Conservation (phyloP, 139 green algal genomes). For the Volvox africanus region DNA sequence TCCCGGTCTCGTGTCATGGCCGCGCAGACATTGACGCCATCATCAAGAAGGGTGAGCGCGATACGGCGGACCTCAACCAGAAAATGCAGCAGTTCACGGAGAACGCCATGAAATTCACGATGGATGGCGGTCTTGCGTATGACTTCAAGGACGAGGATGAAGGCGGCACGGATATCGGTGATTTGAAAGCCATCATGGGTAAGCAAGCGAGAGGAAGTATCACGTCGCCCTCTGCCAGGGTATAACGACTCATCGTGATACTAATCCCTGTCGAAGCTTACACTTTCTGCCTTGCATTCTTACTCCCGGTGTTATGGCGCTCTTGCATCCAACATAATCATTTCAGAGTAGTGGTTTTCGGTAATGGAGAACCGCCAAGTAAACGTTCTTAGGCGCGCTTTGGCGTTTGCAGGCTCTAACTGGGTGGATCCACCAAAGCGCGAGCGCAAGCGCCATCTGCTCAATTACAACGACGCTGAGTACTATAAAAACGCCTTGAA, state of each 20-base stretch:
- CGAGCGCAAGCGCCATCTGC: slow-evolving; percentile 89
- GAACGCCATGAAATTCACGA: slow-evolving; percentile 94
- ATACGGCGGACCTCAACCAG: slow-evolving; percentile 92
- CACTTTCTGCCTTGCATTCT: too few species aligned
- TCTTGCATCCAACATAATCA: too few species aligned
- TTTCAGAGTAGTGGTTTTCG: too few species aligned
- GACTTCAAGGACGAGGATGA: slow-evolving; percentile 90
- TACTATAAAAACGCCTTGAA: slow-evolving; percentile 69
- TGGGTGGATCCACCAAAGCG: slow-evolving; percentile 97
- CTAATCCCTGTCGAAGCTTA: too few species aligned
- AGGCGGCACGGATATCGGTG: slow-evolving; percentile 58
- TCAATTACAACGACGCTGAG: slow-evolving; percentile 85
- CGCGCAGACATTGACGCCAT: slow-evolving; percentile 94
- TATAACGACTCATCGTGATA: too few species aligned
- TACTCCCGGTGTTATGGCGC: too few species aligned
- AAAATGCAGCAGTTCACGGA: slow-evolving; percentile 98
- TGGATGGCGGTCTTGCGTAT: slow-evolving; percentile 93
- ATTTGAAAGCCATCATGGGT: slow-evolving; percentile 68
- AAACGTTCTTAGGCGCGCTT: too few species aligned
- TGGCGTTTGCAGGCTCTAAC: slow-evolving; percentile 66
- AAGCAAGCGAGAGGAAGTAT: neutral
- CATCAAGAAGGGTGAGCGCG: slow-evolving; percentile 93
- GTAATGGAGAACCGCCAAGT: too few species aligned
- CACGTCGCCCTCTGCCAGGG: too few species aligned
- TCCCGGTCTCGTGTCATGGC: too few species aligned